Conservation (phyloP, 2,329 filamentous ascomycete species). For the Capronia americana region DNA sequence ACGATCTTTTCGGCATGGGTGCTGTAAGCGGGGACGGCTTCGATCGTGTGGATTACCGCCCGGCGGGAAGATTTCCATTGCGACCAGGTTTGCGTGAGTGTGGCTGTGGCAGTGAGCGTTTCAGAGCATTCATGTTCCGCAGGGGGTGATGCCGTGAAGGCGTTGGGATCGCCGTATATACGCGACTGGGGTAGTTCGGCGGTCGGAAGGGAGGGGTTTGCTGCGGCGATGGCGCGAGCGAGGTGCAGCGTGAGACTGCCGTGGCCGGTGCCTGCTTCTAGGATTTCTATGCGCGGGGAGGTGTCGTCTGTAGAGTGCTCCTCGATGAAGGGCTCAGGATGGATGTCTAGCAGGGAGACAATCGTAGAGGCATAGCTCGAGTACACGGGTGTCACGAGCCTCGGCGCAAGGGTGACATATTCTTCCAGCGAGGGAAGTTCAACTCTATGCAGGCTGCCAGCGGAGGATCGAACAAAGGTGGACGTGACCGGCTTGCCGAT, state of each 20-base stretch:
- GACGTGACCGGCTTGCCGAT: conserved; percentile 61
- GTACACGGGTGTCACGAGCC: conserved; percentile 81
- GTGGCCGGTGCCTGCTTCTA: conserved; percentile 86
- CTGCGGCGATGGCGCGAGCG: conserved; percentile 76
- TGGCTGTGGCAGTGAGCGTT: neutral
- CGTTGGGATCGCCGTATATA: neutral
- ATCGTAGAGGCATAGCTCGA: conserved; percentile 77
- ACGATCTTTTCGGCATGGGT: conserved; percentile 69
- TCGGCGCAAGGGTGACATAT: conserved; percentile 71
- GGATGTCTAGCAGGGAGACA: conserved; percentile 76
- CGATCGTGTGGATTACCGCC: conserved; percentile 77
- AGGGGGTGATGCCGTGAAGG: neutral
- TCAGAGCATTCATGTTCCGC: neutral
- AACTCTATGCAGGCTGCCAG: conserved; percentile 29
- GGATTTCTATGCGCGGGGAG: conserved; percentile 66
- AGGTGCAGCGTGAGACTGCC: conserved; percentile 78
- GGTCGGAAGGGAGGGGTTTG: conserved; percentile 57
- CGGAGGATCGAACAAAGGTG: conserved; percentile 25
- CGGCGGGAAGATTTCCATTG: conserved; percentile 60
- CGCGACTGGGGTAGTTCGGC: conserved; percentile 44
- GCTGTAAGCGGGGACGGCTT: conserved; percentile 68
- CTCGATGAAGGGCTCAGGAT: conserved; percentile 55
- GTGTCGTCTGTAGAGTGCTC: conserved; percentile 8
- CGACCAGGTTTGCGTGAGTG: conserved; percentile 48
- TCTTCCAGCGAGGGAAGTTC: conserved; percentile 69